phyloP scores from a whole-genome alignment of 768 basidiomycete species.

The Amanita fuliginea region DNA sequence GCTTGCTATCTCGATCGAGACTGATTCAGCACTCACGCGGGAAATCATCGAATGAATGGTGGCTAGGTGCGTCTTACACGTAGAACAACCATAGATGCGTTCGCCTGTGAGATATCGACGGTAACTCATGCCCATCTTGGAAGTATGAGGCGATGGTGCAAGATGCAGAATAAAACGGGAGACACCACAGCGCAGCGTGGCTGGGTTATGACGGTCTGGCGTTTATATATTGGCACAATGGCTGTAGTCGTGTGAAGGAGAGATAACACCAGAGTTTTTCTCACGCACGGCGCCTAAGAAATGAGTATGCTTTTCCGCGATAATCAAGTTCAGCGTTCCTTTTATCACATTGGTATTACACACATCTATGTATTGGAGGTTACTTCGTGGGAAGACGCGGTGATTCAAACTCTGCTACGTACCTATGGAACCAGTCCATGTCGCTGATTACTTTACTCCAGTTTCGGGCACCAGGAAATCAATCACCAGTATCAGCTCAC shows the following conservation, averaged over 20 bases:
- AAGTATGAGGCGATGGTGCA: not conserved
- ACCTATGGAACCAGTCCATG: no score
- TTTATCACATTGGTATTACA: no score
- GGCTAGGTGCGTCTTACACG: conserved; percentile 84
- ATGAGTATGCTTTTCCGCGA: no score
- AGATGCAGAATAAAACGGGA: not conserved
- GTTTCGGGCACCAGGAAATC: no score
- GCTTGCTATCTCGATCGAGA: conserved; percentile 9
- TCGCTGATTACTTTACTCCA: no score
- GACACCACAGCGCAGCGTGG: not conserved
- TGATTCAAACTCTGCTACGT: no score
- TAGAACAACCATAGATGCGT: conserved; percentile 81
- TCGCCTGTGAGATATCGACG: conserved; percentile 78
- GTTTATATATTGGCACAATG: conserved; percentile 7
- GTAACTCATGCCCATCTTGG: conserved; percentile 79
- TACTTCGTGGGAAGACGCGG: no score
- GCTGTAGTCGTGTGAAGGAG: conserved; percentile 10
- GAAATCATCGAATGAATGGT: conserved; percentile 88
- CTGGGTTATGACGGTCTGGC: not conserved
- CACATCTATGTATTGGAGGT: no score
- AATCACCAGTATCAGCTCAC: no score
- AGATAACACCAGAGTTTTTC: not conserved
- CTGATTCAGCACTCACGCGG: conserved; percentile 38
- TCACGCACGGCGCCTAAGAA: no score
- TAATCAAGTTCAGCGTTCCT: no score